Evolutionary conservation across 2,329 filamentous ascomycete species (phyloP), one percentile per base, ranked within the genome.

Genomic region (Colletotrichum sp.): DNA sequence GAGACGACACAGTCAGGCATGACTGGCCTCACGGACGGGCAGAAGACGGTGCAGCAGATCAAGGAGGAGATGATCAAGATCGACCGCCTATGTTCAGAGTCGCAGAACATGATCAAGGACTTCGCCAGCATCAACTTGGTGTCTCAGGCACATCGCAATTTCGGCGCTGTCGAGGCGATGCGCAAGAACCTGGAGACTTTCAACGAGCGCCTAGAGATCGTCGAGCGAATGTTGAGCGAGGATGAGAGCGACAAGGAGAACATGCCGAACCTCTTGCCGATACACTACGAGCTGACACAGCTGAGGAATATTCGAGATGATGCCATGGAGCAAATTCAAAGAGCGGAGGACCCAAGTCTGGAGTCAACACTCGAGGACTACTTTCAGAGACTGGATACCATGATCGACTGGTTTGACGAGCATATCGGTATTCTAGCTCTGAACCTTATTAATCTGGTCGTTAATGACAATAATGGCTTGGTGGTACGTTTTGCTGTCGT

Each of bases 11-110:
- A 98, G 87, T 91, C 94, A 79, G 97, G 97, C 84, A 98, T 99
- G 93, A 94, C 88, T 78, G 94, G 94, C 77, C 93, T 99, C 78
- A 92, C 92, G 60, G 96, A 98, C 82, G 96, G 96, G 72, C 96
- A 98, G 85, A 94, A 96, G 84, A 95, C 95, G 77, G 95, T 99
- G 44, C 94, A 95, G 82, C 92, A 94, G 80, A 98, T 98, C 86
- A 98, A 98, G 85, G 96, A 98, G 79, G 97, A 99, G 87, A 97
- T 99, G 92, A 96, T 98, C 89, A 98, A 96, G 86, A 98, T 99
- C 81, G 97, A 99, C 88, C 96, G 95, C 86, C 91, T 99, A 78
- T 99, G 97, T 87, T 96, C 96, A 78, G 98, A 99, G 86, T 96
- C 96, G 71, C 96, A 98, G 88, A 95, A 95, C 83, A 98, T 98